Evolutionary conservation across 2,329 filamentous ascomycete genomes (phyloP), one percentile per base, ranked within the genome.

Genomic region (Aspergillus latus): DNA sequence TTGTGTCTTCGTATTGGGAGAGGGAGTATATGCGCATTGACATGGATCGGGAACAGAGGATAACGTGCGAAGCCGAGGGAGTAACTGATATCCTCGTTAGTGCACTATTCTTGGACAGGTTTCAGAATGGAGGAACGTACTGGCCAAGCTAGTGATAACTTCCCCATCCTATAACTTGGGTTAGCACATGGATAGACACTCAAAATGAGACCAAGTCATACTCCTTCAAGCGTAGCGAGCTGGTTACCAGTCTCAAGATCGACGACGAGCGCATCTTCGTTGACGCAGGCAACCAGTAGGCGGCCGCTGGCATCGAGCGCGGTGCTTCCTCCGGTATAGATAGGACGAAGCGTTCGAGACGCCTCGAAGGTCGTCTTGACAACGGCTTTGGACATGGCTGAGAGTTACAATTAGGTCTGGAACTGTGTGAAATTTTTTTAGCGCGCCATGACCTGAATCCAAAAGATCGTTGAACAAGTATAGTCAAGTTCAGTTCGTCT

Each of bases 21-120:
- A 99, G 80, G 15, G 88, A 77, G 76, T 90, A 97, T 63, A 97
- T 92, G 69, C 90, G 88, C 92, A 97, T 95, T 5, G 92, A 92
- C 53, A 97, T 81, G n/a, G 93, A 97, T 64, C 93, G 87, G 15
- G 94, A 99, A 78, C 92, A 97, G 64, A 95, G 79, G 62, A 96
- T 86, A 54, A 97, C 83, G 73, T 97, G 91, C 28, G 90, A 92
- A 7, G 87, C 91, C 59, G 89, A 90, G 0, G 92, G 92, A 0
- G 93, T 95, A 64, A 99, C 88, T 91, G 61, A 3, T 7, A 28
- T 29, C 16, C n/a, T 28, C 45, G 52, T 43, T 28, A 32, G 36
- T 44, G 26, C 30, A 47, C 15, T 15, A 15, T 26, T 16, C 39
- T 49, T 30, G 49, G 37, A 49, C 16, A 54, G 47, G 34, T n/a